These are phyloP conservation scores for Coemansia sp. DNA, from an alignment of 192 early-diverging fungal genomes.

Conservation along the genomic window DNA sequence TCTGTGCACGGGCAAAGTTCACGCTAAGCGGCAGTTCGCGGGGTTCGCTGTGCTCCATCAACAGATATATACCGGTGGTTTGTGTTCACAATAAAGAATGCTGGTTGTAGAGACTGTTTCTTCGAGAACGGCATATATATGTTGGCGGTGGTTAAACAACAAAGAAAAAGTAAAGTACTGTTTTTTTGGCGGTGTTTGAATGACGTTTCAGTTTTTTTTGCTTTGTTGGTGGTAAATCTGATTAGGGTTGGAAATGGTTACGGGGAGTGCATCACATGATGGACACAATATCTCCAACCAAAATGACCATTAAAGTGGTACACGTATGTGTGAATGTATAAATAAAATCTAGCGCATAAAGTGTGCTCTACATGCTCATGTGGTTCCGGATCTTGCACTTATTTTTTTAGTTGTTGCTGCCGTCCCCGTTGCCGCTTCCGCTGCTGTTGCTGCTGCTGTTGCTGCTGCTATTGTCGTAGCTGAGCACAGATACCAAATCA, in stretches of 20 bases:
- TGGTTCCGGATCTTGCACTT: background rate
- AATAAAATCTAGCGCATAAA: background rate
- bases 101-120: background rate
- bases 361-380: background rate
- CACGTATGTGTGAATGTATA: background rate
- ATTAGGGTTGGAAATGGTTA: background rate
- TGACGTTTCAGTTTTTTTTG: background rate
- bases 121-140: no score
- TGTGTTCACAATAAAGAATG: background rate
- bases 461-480: no score
- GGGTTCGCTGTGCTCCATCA: background rate
- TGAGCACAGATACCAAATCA: no score
- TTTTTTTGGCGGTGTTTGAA: background rate
- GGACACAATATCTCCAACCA: background rate
- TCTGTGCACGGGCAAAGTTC: constrained; percentile 43
- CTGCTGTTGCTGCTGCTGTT: no score
- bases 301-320: no score
- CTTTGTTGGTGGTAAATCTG: background rate
- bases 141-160: no score
- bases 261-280: constrained; percentile 14
- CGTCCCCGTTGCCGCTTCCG: no score
- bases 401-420: no score
- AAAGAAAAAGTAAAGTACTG: background rate
- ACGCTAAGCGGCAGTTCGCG: constrained; percentile 23
- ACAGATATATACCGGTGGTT: no score